Evolutionary conservation across 345 rosid genomes (phyloP), one percentile per base, ranked within the genome.

Genomic region (Salix purpurea): DNA sequence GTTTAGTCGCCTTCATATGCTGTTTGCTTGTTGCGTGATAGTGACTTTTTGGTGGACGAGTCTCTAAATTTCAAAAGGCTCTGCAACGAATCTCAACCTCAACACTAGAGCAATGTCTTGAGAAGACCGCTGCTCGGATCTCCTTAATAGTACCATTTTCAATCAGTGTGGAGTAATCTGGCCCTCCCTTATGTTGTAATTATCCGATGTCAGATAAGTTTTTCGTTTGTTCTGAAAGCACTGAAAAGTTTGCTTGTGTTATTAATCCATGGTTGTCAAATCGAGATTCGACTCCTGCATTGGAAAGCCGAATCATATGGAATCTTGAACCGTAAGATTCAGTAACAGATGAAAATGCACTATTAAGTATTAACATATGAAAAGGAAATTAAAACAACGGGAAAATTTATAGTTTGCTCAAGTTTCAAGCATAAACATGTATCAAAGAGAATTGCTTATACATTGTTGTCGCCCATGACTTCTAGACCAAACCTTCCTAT

Each of bases 41-140:
- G 99, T 23, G 97, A 93, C 28, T 92, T 90, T 81, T 74, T 93
- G 83, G 85, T 64, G 40, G 96, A 93, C 0, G 98, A 91, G 77
- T 85, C 91, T 67, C 82, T 81, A 58, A 91, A 87, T 87, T 93
- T 96, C 90, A 96, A 90, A 85, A 88, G 86, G 67, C 81, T 83
- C 74, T 96, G 98, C 86, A 91, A 75, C 12, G 99, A 96, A 84
- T 82, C 89, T 70, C 91, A 86, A 37, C 83, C 83, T 72, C 90
- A 87, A 82, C 89, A 81, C 60, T 86, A 89, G 86, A 52, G 74
- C 61, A 44, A 30, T 16, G 54, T 54, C 32, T 19, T 68, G 42
- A 8, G 21, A 19, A 48, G 65, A 32, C 36, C 72, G 52, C 58
- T 48, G 40, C 34, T 10, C 50, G 15, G 14, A 21, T 28, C 26